Conservation (phyloP, 2,329 filamentous ascomycete species). For the Neofusicoccum cordaticola region DNA sequence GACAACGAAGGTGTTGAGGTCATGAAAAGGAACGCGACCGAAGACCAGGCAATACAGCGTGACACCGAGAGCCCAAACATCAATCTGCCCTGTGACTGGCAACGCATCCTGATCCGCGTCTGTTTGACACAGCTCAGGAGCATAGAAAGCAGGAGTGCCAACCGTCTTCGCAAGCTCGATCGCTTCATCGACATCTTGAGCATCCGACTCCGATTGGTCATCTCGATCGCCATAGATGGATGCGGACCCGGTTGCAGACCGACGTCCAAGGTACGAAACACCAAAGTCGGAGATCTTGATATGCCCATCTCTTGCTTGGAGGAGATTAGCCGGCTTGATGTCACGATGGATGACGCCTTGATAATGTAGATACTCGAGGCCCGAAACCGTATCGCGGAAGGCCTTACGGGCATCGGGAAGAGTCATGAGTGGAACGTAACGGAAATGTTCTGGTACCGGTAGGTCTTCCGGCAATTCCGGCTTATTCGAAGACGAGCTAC, state of each 20-base stretch:
- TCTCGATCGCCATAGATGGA: constrained; percentile 47
- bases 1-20: constrained; percentile 86
- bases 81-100: constrained; percentile 86
- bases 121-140: constrained; percentile 91
- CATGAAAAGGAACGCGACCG: constrained; percentile 88
- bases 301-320: constrained; percentile 78
- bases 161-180: constrained; percentile 94
- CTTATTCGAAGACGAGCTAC: constrained; percentile 63
- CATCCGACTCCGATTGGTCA: constrained; percentile 74
- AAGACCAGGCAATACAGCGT: constrained; percentile 95
- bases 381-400: constrained; percentile 89
- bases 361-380: constrained; percentile 77
- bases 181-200: constrained; percentile 83
- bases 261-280: constrained; percentile 92
- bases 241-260: constrained; percentile 74
- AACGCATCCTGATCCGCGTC: constrained; percentile 66
- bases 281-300: constrained; percentile 99
- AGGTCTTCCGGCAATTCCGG: constrained; percentile 55
- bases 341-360: constrained; percentile 53
- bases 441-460: constrained; percentile 81
- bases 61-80: constrained; percentile 95
- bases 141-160: constrained; percentile 95
- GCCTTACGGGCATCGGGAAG: constrained; percentile 76
- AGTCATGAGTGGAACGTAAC: constrained; percentile 91
- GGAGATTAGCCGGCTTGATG: constrained; percentile 70